A percentile compares a stretch with the other conserved stretches of the same genome.
These are phyloP conservation scores for Fomitopsis palustris DNA, from an alignment of 1,284 basidiomycete species.

Conservation along the genomic window DNA sequence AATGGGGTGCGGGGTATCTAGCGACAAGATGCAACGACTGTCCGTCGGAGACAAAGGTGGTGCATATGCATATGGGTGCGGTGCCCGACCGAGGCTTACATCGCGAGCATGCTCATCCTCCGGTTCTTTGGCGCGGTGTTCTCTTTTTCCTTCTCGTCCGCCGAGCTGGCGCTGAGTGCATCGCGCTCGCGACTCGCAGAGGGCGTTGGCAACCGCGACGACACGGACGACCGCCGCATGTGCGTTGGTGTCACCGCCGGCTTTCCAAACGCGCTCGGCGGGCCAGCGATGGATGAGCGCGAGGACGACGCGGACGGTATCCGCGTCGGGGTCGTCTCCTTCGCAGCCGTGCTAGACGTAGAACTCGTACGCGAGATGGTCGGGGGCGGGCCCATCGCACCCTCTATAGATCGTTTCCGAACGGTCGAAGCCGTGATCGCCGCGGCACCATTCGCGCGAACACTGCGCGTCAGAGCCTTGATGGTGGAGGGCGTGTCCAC, in stretches of 20 bases:
- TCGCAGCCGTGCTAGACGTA: constrained; percentile 8
- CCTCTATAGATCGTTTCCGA: constrained; percentile 23
- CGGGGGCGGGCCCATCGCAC: constrained; percentile 49
- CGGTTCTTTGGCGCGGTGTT: constrained; percentile 25
- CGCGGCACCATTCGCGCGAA: constrained; percentile 39
- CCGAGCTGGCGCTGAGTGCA: constrained; percentile 21
- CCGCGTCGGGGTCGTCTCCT: constrained; percentile 20
- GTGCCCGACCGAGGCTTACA: neutral
- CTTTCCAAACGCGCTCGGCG: constrained; percentile 15
- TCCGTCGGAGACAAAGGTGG: neutral
- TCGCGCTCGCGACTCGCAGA: constrained; percentile 23
- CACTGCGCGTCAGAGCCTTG: constrained; percentile 43
- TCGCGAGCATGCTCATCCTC: constrained; percentile 19
- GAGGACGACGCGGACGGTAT: constrained; percentile 18
- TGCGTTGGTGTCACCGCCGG: constrained; percentile 11
- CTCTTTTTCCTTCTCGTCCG: constrained; percentile 49
- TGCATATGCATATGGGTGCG: neutral
- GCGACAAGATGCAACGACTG: neutral
- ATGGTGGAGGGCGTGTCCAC: constrained; percentile 25
- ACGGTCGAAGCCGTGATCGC: constrained; percentile 14
- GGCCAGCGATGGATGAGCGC: neutral
- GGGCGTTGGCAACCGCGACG: constrained; percentile 19
- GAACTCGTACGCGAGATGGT: constrained; percentile 18
- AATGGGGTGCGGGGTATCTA: neutral
- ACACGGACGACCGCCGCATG: constrained; percentile 27